Evolutionary conservation across 768 basidiomycete genomes (phyloP).

Genomic region (Coprinellus micaceus): DNA sequence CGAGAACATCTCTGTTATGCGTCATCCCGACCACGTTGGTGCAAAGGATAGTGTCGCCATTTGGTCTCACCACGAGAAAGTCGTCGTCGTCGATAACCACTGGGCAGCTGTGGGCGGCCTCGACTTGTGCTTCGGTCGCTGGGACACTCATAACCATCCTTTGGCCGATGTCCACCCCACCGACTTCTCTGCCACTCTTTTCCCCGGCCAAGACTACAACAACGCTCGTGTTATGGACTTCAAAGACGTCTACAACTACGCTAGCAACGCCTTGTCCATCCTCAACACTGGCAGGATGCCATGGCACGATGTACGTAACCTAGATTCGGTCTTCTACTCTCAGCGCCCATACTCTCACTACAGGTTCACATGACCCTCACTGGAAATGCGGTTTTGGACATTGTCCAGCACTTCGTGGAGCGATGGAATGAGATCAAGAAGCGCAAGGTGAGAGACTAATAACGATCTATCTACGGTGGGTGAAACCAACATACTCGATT

Average conservation of each 20-base stretch:
- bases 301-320: conserved; percentile 83
- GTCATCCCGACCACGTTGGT: conserved; percentile 88
- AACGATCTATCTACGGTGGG: too few species aligned
- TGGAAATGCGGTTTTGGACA: conserved; percentile 83
- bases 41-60: conserved; percentile 76
- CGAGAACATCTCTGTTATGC: conserved; percentile 83
- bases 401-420: conserved; percentile 91
- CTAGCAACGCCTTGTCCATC: conserved; percentile 64
- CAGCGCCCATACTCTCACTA: background rate
- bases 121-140: conserved; percentile 94
- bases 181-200: conserved; percentile 74
- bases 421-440: conserved; percentile 90
- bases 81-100: conserved; percentile 86
- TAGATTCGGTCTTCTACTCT: background rate
- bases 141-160: conserved; percentile 91
- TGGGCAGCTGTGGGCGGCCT: conserved; percentile 88
- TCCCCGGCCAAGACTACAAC: conserved; percentile 93
- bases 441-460: conserved; percentile 49
- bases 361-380: conserved; percentile 82
- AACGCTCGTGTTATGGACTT: conserved; percentile 87
- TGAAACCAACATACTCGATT: background rate
- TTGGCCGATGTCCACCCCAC: conserved; percentile 92
- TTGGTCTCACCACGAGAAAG: conserved; percentile 94
- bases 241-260: conserved; percentile 74
- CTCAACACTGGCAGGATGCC: conserved; percentile 79